phyloP scores from a whole-genome alignment of 1,284 basidiomycete genomes.

The Malassezia japonica region DNA sequence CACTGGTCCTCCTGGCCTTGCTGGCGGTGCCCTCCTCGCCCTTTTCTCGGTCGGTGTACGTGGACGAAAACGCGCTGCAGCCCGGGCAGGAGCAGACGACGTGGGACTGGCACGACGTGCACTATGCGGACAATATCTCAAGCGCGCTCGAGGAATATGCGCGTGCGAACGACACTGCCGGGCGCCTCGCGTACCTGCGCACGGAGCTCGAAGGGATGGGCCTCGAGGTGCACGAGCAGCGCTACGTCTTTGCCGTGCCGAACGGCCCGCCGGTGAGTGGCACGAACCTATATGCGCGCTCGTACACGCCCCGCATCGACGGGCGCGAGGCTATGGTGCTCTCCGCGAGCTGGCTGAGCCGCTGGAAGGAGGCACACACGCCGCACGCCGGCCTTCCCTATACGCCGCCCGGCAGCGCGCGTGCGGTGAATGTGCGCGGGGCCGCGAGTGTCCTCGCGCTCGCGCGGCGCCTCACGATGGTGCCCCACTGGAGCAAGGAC shows the following conservation, averaged over 20 bases:
- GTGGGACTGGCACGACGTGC: constrained; percentile 36
- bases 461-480: constrained; percentile 63
- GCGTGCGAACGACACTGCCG: background rate
- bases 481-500: constrained; percentile 53
- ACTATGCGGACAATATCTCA: constrained; percentile 28
- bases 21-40: constrained; percentile 31
- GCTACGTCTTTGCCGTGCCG: constrained; percentile 16
- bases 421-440: constrained; percentile 70
- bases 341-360: constrained; percentile 50
- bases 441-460: constrained; percentile 71
- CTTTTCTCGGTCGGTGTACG: constrained; percentile 35
- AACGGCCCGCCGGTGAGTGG: constrained; percentile 50
- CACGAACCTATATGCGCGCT: constrained; percentile 70
- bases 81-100: constrained; percentile 30
- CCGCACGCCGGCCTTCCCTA: constrained; percentile 6
- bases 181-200: constrained; percentile 24
- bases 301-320: constrained; percentile 71
- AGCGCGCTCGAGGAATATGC: constrained; percentile 18
- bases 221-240: constrained; percentile 21
- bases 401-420: constrained; percentile 30
- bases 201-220: constrained; percentile 29
- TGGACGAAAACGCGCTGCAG: constrained; percentile 47
- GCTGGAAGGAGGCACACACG: constrained; percentile 20
- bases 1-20: constrained; percentile 23
- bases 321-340: constrained; percentile 66